Percentiles rank a stretch among this genome's conserved stretches.
Conservation (phyloP, 2,329 filamentous ascomycete species). For the Clarireedia sp. region DNA sequence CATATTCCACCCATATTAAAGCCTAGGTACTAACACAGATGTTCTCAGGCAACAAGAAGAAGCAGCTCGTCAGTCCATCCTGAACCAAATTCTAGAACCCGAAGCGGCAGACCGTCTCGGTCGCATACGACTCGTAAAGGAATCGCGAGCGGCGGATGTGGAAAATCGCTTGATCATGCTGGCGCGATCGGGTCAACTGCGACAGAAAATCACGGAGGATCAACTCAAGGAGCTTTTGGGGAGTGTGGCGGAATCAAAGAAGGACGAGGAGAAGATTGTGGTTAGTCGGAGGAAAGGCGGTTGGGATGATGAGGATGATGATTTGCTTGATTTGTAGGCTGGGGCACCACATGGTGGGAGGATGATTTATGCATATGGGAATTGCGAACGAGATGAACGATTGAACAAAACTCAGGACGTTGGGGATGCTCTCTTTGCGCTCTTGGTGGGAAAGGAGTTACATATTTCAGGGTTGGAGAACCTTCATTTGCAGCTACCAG, state of each 20-base stretch:
- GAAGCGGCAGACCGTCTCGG: conserved; percentile 88
- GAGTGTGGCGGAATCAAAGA: conserved; percentile 71
- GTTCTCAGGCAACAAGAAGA: conserved; percentile 41
- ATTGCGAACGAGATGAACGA: too few relatives aligned
- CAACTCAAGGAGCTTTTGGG: conserved; percentile 89
- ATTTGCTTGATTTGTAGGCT: conserved; percentile 50
- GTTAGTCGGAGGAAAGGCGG: conserved; percentile 74
- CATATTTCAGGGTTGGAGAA: background rate
- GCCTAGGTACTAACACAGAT: background rate
- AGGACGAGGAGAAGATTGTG: conserved; percentile 78
- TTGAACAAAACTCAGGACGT: too few relatives aligned
- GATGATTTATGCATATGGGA: too few relatives aligned
- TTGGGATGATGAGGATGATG: conserved; percentile 78
- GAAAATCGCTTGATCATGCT: conserved; percentile 92
- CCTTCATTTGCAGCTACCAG: background rate
- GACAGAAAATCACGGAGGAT: conserved; percentile 80
- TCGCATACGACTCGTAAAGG: conserved; percentile 92
- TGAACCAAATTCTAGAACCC: conserved; percentile 89
- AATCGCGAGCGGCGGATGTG: conserved; percentile 78
- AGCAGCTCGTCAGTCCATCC: conserved; percentile 68
- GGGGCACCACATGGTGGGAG: too few relatives aligned
- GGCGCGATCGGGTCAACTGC: conserved; percentile 77
- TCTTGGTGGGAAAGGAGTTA: background rate
- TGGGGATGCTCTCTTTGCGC: too few relatives aligned
- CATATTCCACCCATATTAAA: conserved; percentile 12